phyloP scores from a whole-genome alignment of 805 yeast species.

The Pichia kluyveri region DNA sequence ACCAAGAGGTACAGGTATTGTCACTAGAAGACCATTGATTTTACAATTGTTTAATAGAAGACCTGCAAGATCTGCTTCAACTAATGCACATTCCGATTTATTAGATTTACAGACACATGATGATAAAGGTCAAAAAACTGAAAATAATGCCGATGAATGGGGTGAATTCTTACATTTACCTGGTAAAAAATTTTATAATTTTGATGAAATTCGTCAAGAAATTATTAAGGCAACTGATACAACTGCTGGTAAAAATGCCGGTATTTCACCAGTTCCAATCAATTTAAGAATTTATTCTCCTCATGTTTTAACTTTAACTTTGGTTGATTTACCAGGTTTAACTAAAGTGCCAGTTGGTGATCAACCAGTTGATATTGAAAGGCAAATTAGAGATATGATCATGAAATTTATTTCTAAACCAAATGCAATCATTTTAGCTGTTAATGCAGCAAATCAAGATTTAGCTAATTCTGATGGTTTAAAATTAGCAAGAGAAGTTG shows the following conservation, averaged over 20 bases:
- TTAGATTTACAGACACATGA: slow-evolving; percentile 36
- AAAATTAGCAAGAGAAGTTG: slow-evolving; percentile 94
- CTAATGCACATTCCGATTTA: slow-evolving; percentile 25
- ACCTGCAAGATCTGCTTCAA: slow-evolving; percentile 19
- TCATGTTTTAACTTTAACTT: slow-evolving; percentile 83
- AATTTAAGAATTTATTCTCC: slow-evolving; percentile 91
- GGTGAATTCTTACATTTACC: slow-evolving; percentile 95
- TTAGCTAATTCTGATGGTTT: slow-evolving; percentile 95
- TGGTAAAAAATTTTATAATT: slow-evolving; percentile 77
- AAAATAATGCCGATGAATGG: slow-evolving; percentile 83
- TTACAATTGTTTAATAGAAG: slow-evolving; percentile 70
- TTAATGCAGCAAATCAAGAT: slow-evolving; percentile 94
- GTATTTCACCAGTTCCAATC: slow-evolving; percentile 88
- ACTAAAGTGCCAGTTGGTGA: slow-evolving; percentile 99
- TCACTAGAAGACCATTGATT: slow-evolving; percentile 80
- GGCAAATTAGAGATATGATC: slow-evolving; percentile 86
- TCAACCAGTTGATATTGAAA: slow-evolving; percentile 95
- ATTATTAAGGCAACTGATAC: slow-evolving; percentile 88
- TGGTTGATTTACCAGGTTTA: slow-evolving; percentile 94
- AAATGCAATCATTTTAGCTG: slow-evolving; percentile 88
- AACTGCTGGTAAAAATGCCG: slow-evolving; percentile 72
- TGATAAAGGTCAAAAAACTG: slow-evolving; percentile 42
- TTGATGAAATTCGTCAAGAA: slow-evolving; percentile 81
- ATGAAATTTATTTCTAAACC: slow-evolving; percentile 92
- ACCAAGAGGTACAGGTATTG: slow-evolving; percentile 91